Percentiles rank a stretch among this genome's conserved stretches.
phyloP scores from a whole-genome alignment of 2,329 filamentous ascomycete genomes.

The Aspergillus floridensis region DNA sequence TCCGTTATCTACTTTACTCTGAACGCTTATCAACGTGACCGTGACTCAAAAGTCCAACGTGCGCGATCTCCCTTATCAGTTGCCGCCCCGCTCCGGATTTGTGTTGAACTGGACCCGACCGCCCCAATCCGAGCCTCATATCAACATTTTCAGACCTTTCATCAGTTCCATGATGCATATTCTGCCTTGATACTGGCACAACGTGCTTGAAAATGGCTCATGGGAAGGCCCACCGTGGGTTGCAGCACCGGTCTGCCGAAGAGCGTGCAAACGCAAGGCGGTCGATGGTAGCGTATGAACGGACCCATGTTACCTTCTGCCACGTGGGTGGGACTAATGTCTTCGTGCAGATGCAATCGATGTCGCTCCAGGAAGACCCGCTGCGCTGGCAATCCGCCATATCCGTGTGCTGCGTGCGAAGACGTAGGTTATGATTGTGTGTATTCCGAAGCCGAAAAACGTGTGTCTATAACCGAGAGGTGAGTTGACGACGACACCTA shows the following conservation, averaged over 20 bases:
- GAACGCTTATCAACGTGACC: background rate
- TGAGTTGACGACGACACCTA: slow-evolving; percentile 10
- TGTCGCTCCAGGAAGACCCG: slow-evolving; percentile 38
- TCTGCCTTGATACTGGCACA: no score
- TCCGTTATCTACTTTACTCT: background rate
- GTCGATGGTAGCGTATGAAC: slow-evolving; percentile 30
- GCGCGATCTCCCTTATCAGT: background rate
- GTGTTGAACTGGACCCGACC: no score
- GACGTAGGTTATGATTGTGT: slow-evolving; percentile 33
- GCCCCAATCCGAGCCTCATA: no score
- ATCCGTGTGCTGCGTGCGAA: slow-evolving; percentile 35
- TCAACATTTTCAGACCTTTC: no score
- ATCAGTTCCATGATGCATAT: no score
- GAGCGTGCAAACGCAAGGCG: slow-evolving; percentile 21
- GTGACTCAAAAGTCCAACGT: background rate
- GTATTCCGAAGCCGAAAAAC: slow-evolving; percentile 38
- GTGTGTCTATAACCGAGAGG: slow-evolving; percentile 38
- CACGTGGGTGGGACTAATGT: background rate
- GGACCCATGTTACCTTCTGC: background rate
- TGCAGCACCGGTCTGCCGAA: slow-evolving; percentile 16
- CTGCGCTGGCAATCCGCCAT: slow-evolving; percentile 35
- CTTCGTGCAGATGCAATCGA: slow-evolving; percentile 32
- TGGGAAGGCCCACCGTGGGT: slow-evolving; percentile 6
- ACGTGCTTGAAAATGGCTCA: slow-evolving; percentile 7
- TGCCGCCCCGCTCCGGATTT: background rate